Conservation (phyloP, 23 red algal genomes). For the Agarophyton chilense region DNA sequence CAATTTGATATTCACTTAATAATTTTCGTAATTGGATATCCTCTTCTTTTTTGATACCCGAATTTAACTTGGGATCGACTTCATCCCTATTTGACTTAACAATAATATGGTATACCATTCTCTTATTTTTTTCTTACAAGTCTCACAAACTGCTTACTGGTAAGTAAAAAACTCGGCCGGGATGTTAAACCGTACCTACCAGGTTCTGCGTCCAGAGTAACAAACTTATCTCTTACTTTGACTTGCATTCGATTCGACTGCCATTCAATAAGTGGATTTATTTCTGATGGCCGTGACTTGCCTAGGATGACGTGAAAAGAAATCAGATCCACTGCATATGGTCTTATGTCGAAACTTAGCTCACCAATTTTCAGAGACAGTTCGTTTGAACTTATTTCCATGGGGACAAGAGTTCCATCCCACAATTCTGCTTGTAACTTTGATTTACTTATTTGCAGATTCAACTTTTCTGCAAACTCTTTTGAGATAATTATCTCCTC, state of each 20-base stretch:
- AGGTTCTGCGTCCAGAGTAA: conserved; percentile 40
- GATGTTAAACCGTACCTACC: neutral
- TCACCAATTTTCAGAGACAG: neutral
- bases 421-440: conserved; percentile 19
- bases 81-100: neutral
- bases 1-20: conserved; percentile 14
- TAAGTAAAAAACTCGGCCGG: neutral
- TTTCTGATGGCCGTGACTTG: conserved; percentile 26
- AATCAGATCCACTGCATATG: conserved; percentile 24
- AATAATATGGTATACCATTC: conserved; percentile 15
- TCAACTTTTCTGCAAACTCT: no score
- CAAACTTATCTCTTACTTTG: neutral
- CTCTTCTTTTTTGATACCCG: no score
- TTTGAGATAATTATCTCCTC: no score
- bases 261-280: conserved; percentile 37
- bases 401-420: conserved; percentile 18
- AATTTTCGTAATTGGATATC: neutral
- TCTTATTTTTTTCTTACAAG: conserved; percentile 19
- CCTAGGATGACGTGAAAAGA: conserved; percentile 16
- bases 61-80: neutral
- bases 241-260: neutral
- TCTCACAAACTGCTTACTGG: no score
- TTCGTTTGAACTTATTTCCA: neutral
- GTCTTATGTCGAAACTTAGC: neutral
- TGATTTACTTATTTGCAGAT: neutral